These are phyloP conservation scores for Cercospora beticola DNA, from an alignment of 2,329 filamentous ascomycete species.

Conservation along the genomic window DNA sequence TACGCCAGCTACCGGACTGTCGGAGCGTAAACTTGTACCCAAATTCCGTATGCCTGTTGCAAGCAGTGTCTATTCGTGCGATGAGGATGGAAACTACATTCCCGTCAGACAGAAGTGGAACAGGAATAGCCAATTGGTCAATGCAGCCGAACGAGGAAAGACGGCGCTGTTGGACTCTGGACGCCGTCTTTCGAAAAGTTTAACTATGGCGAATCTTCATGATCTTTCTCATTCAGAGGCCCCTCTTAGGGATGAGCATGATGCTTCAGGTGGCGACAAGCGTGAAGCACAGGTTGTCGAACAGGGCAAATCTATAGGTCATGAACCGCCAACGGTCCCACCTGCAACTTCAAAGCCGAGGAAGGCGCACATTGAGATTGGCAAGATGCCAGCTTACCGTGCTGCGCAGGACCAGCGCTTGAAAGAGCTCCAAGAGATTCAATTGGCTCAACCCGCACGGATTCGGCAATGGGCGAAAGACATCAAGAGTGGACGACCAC, in stretches of 20 bases:
- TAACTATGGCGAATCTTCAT: background rate
- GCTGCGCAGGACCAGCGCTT: constrained; percentile 1
- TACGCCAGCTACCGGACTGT: background rate
- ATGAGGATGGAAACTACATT: constrained; percentile 6
- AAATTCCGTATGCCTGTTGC: background rate
- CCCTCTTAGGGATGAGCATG: background rate
- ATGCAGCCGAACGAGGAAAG: background rate
- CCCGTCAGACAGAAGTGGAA: constrained; percentile 5
- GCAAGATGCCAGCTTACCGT: background rate
- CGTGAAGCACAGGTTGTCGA: background rate
- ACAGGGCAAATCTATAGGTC: background rate
- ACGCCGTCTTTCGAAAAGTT: background rate
- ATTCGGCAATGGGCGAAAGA: constrained; percentile 3
- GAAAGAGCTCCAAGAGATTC: background rate
- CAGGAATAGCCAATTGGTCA: background rate
- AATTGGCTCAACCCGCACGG: background rate
- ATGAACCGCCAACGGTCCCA: background rate
- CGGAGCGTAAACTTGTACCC: background rate
- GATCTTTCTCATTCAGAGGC: background rate
- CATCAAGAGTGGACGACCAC: constrained; percentile 3
- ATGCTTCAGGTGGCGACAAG: background rate
- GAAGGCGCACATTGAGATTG: constrained; percentile 1
- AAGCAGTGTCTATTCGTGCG: constrained; percentile 14
- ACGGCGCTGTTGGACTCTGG: background rate
- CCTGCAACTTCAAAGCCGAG: background rate